Evolutionary conservation across 257 asterid genomes (phyloP), one percentile per base, ranked within the genome.

Genomic region (Nicotiana otophora): DNA sequence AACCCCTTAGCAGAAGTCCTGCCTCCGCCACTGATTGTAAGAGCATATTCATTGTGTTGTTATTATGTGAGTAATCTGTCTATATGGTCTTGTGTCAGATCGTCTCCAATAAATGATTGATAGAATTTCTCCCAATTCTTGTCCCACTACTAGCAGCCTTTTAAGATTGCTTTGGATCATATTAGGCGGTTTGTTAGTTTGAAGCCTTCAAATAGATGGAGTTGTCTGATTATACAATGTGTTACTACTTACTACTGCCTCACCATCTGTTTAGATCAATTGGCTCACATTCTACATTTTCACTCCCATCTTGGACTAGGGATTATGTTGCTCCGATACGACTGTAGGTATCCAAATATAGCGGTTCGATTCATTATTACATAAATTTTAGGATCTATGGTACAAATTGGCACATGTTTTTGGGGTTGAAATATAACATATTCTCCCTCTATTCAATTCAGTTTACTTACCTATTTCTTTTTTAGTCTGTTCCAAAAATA

Each of bases 401-500:
- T 39, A 39, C 0, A 39, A 6, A 39, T 39, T 7, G 46, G 10
- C 46, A 39, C 46, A 6, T 39, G 46, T 39, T 6, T 36, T 36
- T 39, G 2, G 46, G 46, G 46, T 39, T 39, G 46, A 39, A 39
- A 39, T 0, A 39, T 39, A 39, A 39, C 46, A 39, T 36, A 5
- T 39, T 1, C 2, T 36, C 42, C 2, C 2, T 6, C 9, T 6
- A 0, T 5, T 36, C 2, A 5, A 0, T 5, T 36, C 2, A 5
- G 7, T 34, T 0, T 34, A 34, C 0, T 2, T 36, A 6, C 0
- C 8, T 36, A 36, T 36, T 36, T 36, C 42, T 1, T 6, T 36
- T 36, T 36, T 39, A 39, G 10, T 39, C 2, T 1, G 10, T 39
- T 39, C 46, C 10, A 6, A 39, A 39, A 6, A 39, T 1, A 39